Percentiles rank a stretch among this genome's conserved stretches.
Conservation (phyloP, 805 yeast species). For the Clavispora santaluciae region DNA sequence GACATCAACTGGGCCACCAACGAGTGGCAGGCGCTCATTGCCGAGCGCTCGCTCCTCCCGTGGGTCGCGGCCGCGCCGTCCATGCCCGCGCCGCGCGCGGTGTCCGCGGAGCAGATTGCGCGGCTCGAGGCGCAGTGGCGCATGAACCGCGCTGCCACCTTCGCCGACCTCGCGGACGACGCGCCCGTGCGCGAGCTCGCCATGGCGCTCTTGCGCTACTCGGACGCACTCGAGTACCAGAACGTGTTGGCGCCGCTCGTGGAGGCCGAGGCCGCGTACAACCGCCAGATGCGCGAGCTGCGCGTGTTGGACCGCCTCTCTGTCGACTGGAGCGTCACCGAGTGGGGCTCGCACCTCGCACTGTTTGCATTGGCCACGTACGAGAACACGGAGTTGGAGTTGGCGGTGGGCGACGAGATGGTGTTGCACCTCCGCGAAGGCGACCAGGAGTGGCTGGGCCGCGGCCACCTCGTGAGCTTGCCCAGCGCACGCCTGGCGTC, state of each 20-base stretch:
- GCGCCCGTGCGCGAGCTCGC: constrained; percentile 49
- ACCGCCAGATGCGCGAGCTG: constrained; percentile 66
- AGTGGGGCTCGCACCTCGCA: constrained; percentile 62
- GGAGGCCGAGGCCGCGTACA: constrained; percentile 76
- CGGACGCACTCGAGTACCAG: constrained; percentile 82
- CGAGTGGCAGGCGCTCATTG: constrained; percentile 84
- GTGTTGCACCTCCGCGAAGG: constrained; percentile 48
- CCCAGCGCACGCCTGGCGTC: constrained; percentile 66
- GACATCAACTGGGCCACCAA: constrained; percentile 81
- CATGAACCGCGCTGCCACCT: constrained; percentile 61
- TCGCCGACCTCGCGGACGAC: constrained; percentile 47
- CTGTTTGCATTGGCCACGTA: constrained; percentile 63
- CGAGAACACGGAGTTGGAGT: constrained; percentile 60
- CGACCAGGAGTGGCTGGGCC: constrained; percentile 60
- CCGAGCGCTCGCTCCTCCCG: constrained; percentile 67
- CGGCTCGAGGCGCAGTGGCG: constrained; percentile 82
- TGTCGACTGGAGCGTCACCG: constrained; percentile 68
- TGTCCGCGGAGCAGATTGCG: constrained; percentile 60
- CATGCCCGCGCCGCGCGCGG: constrained; percentile 46
- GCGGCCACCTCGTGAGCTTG: constrained; percentile 65
- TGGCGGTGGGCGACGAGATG: constrained; percentile 84
- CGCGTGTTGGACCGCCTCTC: constrained; percentile 69
- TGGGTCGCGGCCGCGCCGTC: constrained; percentile 82
- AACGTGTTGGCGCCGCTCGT: constrained; percentile 80
- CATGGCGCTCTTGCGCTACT: constrained; percentile 72